These are phyloP conservation scores for Heliosperma pusillum DNA, from an alignment of 148 eudicot species.

Conservation along the genomic window DNA sequence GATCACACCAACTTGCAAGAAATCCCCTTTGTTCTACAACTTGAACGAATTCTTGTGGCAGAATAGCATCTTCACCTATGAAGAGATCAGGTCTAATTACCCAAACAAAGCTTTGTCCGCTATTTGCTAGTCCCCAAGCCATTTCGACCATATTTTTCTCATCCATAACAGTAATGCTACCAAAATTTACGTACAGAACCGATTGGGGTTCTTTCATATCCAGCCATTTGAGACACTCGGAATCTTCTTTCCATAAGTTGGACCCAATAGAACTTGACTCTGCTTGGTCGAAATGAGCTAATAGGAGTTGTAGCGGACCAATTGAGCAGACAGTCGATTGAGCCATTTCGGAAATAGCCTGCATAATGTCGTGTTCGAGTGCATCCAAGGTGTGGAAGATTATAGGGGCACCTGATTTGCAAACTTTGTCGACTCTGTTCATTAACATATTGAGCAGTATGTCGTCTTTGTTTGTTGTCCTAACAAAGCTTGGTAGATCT, in stretches of 20 bases:
- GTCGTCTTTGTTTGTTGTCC: slow-evolving; percentile 39
- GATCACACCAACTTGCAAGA: slow-evolving; percentile 31
- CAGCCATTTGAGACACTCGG: slow-evolving; percentile 25
- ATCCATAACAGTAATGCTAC: slow-evolving; percentile 30
- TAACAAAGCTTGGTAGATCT: slow-evolving; percentile 41
- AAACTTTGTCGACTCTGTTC: background rate
- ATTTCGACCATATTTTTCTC: slow-evolving; percentile 23
- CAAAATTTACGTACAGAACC: slow-evolving; percentile 28
- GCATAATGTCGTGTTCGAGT: slow-evolving; percentile 31
- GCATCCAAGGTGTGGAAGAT: slow-evolving; percentile 39
- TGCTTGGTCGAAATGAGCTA: slow-evolving; percentile 4
- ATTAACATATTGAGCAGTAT: slow-evolving; percentile 21
- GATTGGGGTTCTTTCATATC: slow-evolving; percentile 16
- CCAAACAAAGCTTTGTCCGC: slow-evolving; percentile 28
- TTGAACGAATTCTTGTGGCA: slow-evolving; percentile 22
- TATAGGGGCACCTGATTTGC: slow-evolving; percentile 19
- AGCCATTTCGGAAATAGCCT: slow-evolving; percentile 18
- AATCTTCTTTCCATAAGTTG: slow-evolving; percentile 42
- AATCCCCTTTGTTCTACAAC: slow-evolving; percentile 10
- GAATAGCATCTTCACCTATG: background rate
- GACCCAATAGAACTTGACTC: slow-evolving; percentile 26
- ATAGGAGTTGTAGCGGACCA: slow-evolving; percentile 34
- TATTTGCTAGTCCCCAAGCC: slow-evolving; percentile 39
- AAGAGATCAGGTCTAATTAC: slow-evolving; percentile 31
- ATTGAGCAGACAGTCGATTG: slow-evolving; percentile 35